A percentile compares a stretch with the other conserved stretches of the same genome.
These are phyloP conservation scores for Heliocybe sulcata DNA, from an alignment of 1,284 basidiomycete genomes.

Conservation along the genomic window DNA sequence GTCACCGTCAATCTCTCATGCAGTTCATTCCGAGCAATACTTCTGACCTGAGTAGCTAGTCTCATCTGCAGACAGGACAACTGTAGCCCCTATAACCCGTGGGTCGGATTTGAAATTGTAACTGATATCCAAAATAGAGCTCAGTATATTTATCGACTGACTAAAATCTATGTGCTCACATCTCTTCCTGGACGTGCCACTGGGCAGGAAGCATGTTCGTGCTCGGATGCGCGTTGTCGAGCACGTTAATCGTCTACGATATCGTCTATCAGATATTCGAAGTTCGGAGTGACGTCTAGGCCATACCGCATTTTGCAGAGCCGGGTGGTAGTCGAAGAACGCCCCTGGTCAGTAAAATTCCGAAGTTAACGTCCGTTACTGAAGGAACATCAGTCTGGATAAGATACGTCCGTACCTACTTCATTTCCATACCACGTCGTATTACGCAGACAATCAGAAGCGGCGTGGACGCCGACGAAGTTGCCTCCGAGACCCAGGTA, in stretches of 20 bases:
- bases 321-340: no score
- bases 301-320: neutral
- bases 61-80: conserved; percentile 65
- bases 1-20: conserved; percentile 11
- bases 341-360: no score
- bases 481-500: conserved; percentile 69
- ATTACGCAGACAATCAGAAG: conserved; percentile 62
- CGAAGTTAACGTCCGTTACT: no score
- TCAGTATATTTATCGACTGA: neutral
- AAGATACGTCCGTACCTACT: conserved; percentile 26
- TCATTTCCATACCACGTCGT: conserved; percentile 54
- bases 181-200: conserved; percentile 61
- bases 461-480: conserved; percentile 64
- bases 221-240: conserved; percentile 59
- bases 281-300: no score
- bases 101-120: conserved; percentile 81
- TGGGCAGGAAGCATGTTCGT: conserved; percentile 53
- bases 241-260: conserved; percentile 51
- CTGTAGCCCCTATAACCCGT: conserved; percentile 52
- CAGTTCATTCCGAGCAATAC: neutral
- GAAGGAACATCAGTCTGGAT: no score
- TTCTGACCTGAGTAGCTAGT: conserved; percentile 52
- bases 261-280: neutral
- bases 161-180: conserved; percentile 25
- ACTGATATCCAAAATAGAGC: conserved; percentile 22